Evolutionary conservation across 2,329 filamentous ascomycete genomes (phyloP), one percentile per base, ranked within the genome.

Genomic region (Verticillium nonalfalfae): DNA sequence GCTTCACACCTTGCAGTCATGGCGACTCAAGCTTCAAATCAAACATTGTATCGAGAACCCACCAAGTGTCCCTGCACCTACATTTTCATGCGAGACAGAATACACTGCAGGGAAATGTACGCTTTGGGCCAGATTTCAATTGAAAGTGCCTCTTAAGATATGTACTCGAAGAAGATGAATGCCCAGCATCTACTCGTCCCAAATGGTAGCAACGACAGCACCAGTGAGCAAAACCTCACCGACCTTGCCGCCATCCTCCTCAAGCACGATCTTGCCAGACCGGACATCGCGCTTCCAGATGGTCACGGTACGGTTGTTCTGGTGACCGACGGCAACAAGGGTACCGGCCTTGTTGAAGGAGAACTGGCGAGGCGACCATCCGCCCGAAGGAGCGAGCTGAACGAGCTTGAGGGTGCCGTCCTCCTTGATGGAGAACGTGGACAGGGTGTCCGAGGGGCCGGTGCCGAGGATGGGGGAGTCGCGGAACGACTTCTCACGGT

Each of bases 181-280:
- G 45, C 45, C 7, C 45, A 26, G 9, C 4, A 50, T 50, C 33
- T 64, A 59, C 59, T 66, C 65, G 26, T 66, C 62, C 61, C 64
- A 66, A 18, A 66, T 62, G 14, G 65, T 64, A 15, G 62, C 61
- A 3, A 66, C 63, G 15, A 66, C 65, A 21, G 64, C 59, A 31
- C 65, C 65, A 7, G 62, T 64, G 11, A 66, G 57, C 18, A 57
- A 40, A 18, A 60, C 64, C 18, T 63, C 50, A 15, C 62, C 65
- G 1, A 66, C 60, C 64, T 66, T 66, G 34, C 65, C 65, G 26
- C 65, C 65, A 18, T 66, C 62, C 36, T 64, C 65, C 40, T 66
- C 65, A 13, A 60, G 40, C 18, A 66, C 34, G 45, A 64, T 64
- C 63, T 64, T 64, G 58, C 63, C 63, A 6, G 63, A 61, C 26